Evolutionary conservation across 192 early-diverging fungal genomes (phyloP).

Genomic region (Entomortierella beljakovae): DNA sequence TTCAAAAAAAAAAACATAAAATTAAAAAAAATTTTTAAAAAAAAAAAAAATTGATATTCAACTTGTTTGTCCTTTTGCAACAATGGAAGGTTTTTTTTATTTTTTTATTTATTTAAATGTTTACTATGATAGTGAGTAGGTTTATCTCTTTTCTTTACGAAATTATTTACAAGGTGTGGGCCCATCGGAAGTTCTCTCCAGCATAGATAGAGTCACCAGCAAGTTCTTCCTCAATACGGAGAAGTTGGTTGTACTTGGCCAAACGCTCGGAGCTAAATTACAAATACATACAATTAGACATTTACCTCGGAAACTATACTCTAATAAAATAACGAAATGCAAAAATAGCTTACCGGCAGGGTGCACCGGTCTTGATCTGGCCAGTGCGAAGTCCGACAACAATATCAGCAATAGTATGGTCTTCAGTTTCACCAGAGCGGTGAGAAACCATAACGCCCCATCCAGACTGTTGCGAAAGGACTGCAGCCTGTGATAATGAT

Average conservation of each 20-base stretch:
- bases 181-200: conserved; percentile 89
- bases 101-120: not conserved
- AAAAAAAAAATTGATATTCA: no score
- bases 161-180: conserved; percentile 66
- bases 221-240: conserved; percentile 97
- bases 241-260: conserved; percentile 98
- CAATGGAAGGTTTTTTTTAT: not conserved
- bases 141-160: not conserved
- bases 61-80: no score
- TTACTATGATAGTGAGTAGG: no score
- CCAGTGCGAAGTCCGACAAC: conserved; percentile 94
- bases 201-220: conserved; percentile 92
- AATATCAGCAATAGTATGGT: conserved; percentile 93
- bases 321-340: not conserved
- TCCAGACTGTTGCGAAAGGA: conserved; percentile 81
- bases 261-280: conserved; percentile 79
- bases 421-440: conserved; percentile 98
- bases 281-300: not conserved
- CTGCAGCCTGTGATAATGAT: conserved; percentile 62
- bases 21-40: no score
- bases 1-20: conserved; percentile 54
- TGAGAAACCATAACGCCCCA: conserved; percentile 99
- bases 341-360: conserved; percentile 70
- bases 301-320: not conserved
- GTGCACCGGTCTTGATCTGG: conserved; percentile 99